Base-by-base conservation (phyloP, 768 basidiomycete species). In the Rhodotorula toruloides region DNA sequence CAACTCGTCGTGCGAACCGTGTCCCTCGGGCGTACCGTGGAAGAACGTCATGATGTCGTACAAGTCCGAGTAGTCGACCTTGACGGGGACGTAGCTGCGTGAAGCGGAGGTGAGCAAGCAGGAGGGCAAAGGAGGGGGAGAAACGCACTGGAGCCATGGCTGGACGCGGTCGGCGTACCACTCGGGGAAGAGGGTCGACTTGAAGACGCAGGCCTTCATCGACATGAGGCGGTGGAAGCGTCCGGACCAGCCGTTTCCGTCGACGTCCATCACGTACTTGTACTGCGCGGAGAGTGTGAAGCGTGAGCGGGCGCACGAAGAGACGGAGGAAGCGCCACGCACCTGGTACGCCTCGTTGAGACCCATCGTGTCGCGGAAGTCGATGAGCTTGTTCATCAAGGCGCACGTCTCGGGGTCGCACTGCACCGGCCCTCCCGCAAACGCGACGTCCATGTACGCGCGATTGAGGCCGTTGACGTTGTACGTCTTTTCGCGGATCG, bases 81-180 rank as follows among this genome's bases (percentile, higher is more conserved):
- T 32, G 49, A 52, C 31, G 14, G 50, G 40, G 21, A 52, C 49
- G 27, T 43, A 53, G n/a, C 43, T 44, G 50, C 3, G 11, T 3
- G 42, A 13, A 5, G 43, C 27, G 54, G 16, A 2, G 42, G 40
- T 7, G 13, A 19, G 49, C 32, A 21, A n/a, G 25, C n/a, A 14
- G 46, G 34, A 17, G 32, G 42, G 34, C 2, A 17, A 21, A 40
- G 52, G 25, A 34, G 19, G n/a, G 21, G 8, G 13, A 31, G 27
- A 29, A 34, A 54, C 59, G 43, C 36, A 52, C 44, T 79, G 83
- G 39, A 73, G 84, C 87, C 92, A 97, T 31, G 93, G 92, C 74
- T 92, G 86, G 46, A 92, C 84, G 89, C 91, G 93, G 66, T 88
- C 90, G 5, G 83, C 85, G 78, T 86, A 91, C 78, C 85, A 97